phyloP scores from a whole-genome alignment of 2,329 filamentous ascomycete species.

The Bertia moriformis region DNA sequence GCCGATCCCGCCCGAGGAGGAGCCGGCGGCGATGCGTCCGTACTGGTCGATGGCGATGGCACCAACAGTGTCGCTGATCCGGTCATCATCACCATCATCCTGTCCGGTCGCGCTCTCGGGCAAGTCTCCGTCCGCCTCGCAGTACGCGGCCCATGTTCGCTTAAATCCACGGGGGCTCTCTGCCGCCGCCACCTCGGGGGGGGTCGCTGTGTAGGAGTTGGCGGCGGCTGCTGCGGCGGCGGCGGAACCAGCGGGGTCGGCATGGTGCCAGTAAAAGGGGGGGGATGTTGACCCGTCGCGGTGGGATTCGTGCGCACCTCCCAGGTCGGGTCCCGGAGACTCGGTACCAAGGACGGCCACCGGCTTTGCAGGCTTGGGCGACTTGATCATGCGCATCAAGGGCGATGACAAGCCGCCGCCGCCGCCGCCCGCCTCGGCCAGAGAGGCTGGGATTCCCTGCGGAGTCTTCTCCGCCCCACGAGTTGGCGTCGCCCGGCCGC shows the following conservation, averaged over 20 bases:
- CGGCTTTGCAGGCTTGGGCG: neutral
- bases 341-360: neutral
- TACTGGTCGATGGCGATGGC: constrained; percentile 80
- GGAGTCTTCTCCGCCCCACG: no score
- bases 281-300: no score
- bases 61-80: constrained; percentile 81
- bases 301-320: no score
- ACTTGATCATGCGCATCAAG: no score
- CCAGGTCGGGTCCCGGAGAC: no score
- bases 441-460: no score
- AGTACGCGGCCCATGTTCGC: neutral
- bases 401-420: neutral
- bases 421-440: neutral
- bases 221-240: no score
- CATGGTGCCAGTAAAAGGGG: no score
- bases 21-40: constrained; percentile 82
- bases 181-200: no score
- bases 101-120: constrained; percentile 8
- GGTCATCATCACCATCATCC: constrained; percentile 32
- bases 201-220: no score
- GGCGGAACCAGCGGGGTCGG: neutral
- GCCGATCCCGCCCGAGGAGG: constrained; percentile 91
- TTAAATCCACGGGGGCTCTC: neutral
- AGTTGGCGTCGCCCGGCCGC: neutral
- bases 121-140: constrained; percentile 16